Conservation (phyloP, 371 early-diverging fungal species). For the Rhizopus microsporus region DNA sequence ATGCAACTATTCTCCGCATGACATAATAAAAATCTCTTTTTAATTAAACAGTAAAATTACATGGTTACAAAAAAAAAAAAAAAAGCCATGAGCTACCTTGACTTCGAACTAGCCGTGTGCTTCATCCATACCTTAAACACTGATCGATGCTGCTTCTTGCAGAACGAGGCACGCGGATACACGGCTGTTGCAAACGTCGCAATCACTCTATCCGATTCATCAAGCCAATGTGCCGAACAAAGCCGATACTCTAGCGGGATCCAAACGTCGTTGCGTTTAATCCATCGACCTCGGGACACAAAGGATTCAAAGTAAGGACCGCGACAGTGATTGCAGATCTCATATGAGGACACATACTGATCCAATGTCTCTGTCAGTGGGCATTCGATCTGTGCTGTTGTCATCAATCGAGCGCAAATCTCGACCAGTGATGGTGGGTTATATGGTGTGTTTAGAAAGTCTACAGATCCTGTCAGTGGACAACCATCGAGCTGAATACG, state of each 20-base stretch:
- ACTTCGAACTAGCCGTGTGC: too few relatives aligned
- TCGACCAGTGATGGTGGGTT: conserved; percentile 67
- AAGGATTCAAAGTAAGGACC: conserved; percentile 82
- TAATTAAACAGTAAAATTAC: too few relatives aligned
- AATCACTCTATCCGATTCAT: conserved; percentile 63
- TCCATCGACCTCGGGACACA: conserved; percentile 60
- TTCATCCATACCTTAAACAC: too few relatives aligned
- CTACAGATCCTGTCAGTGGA: conserved; percentile 24
- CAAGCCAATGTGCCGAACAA: conserved; percentile 78
- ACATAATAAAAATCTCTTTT: too few relatives aligned
- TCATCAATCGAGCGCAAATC: conserved; percentile 71
- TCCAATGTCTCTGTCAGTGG: conserved; percentile 45
- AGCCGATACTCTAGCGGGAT: conserved; percentile 76
- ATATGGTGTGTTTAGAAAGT: conserved; percentile 16
- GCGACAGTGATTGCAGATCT: conserved; percentile 79
- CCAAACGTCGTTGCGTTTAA: conserved; percentile 52
- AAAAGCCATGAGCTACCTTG: too few relatives aligned
- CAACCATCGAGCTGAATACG: conserved; percentile 57
- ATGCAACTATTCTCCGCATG: not conserved
- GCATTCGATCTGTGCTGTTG: not conserved
- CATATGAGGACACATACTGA: conserved; percentile 61
- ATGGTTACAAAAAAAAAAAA: too few relatives aligned
- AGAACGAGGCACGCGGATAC: too few relatives aligned
- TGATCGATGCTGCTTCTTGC: too few relatives aligned
- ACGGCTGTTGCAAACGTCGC: conserved; percentile 26